A percentile compares a stretch with the other conserved stretches of the same genome.
phyloP scores from a whole-genome alignment of 352 stramenopile genomes.

The Pythium rishiriense region DNA sequence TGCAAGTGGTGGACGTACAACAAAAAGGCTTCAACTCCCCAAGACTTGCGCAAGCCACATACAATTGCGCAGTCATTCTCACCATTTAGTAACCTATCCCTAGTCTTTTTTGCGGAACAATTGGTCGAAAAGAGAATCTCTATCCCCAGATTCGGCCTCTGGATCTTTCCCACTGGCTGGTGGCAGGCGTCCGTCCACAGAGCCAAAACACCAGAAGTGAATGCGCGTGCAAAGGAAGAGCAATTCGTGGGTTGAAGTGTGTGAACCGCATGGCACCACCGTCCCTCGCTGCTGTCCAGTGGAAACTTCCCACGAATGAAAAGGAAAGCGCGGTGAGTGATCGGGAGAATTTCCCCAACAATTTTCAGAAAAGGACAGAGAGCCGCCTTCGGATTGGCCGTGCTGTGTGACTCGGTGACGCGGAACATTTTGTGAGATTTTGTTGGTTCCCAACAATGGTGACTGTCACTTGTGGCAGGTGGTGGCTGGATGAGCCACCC shows the following conservation, averaged over 20 bases:
- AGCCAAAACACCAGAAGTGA: constrained; percentile 26
- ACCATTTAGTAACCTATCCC: constrained; percentile 1
- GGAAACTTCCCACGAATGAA: constrained; percentile 7
- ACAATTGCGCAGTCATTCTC: constrained; percentile 17
- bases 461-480: not conserved
- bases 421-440: not conserved
- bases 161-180: constrained; percentile 19
- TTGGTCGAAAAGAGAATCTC: constrained; percentile 26
- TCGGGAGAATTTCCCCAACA: constrained; percentile 4
- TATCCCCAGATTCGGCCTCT: constrained; percentile 13
- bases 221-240: constrained; percentile 19
- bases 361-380: constrained; percentile 8
- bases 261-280: constrained; percentile 14
- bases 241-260: constrained; percentile 17
- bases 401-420: not conserved
- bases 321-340: constrained; percentile 2
- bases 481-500: constrained; percentile 11
- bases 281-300: constrained; percentile 9
- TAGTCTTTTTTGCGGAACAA: constrained; percentile 8
- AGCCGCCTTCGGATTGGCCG: not conserved
- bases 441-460: not conserved
- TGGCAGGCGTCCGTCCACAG: constrained; percentile 11
- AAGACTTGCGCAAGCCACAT: constrained; percentile 3
- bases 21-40: not conserved
- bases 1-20: not conserved